These are phyloP conservation scores for Zasmidium cellare DNA, from an alignment of 2,329 filamentous ascomycete species.

Conservation along the genomic window DNA sequence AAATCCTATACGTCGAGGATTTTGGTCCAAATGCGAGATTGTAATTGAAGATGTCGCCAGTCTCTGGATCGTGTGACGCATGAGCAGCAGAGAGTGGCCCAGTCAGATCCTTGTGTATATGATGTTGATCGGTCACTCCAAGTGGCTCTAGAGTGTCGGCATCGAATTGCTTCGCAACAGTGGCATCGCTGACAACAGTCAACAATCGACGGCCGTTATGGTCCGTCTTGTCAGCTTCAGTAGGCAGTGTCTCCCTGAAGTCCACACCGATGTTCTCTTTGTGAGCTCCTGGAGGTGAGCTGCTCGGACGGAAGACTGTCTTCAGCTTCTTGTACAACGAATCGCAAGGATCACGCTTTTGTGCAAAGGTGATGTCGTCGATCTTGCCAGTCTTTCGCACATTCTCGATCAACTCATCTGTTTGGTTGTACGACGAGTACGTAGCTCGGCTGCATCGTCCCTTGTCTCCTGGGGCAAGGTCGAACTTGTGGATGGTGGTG, in stretches of 20 bases:
- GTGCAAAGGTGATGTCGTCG: conserved; percentile 64
- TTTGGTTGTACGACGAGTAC: conserved; percentile 73
- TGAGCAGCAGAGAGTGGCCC: conserved; percentile 71
- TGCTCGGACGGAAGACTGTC: conserved; percentile 62
- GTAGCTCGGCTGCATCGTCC: conserved; percentile 47
- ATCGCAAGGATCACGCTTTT: conserved; percentile 72
- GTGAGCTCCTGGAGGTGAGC: conserved; percentile 36
- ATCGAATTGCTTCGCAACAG: conserved; percentile 63
- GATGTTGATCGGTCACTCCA: conserved; percentile 59
- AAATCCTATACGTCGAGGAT: conserved; percentile 65
- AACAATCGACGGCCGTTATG: conserved; percentile 35
- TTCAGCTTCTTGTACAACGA: conserved; percentile 71
- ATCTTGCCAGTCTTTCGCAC: conserved; percentile 61
- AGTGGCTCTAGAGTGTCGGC: conserved; percentile 72
- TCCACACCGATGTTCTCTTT: conserved; percentile 54
- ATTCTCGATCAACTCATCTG: conserved; percentile 61
- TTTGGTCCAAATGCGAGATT: conserved; percentile 65
- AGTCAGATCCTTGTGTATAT: conserved; percentile 66
- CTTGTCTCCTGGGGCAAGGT: conserved; percentile 54
- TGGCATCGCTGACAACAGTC: conserved; percentile 61
- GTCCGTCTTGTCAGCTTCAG: neutral
- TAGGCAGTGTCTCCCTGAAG: conserved; percentile 44
- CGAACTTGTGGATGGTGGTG: conserved; percentile 69
- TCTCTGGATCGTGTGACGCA: conserved; percentile 67
- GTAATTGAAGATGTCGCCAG: conserved; percentile 78